Percentiles rank a stretch among this genome's conserved stretches.
Conservation (phyloP, 2,329 filamentous ascomycete genomes). For the Myotisia sp. region DNA sequence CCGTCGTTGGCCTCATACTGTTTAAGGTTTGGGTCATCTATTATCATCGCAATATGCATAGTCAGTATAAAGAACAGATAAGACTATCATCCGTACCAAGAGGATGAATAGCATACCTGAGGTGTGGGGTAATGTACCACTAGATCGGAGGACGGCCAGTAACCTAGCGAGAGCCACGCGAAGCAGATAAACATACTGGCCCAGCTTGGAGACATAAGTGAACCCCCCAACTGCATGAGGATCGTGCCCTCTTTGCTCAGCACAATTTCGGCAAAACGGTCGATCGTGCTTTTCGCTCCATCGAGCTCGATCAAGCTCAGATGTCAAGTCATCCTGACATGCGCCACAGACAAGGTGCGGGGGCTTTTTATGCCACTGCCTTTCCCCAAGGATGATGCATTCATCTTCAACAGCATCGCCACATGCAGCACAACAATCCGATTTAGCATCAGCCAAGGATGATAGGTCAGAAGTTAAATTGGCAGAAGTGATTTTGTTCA, state of each 20-base stretch:
- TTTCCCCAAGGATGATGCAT: constrained; percentile 60
- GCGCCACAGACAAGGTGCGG: constrained; percentile 55
- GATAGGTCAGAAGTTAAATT: constrained; percentile 53
- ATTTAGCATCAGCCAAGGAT: constrained; percentile 56
- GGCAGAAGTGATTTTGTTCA: constrained; percentile 54
- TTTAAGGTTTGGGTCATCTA: constrained; percentile 54
- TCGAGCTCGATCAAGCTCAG: constrained; percentile 52
- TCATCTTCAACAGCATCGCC: constrained; percentile 86
- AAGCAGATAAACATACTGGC: constrained; percentile 88
- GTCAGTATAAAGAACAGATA: constrained; percentile 9
- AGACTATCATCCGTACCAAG: neutral
- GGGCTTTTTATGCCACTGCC: constrained; percentile 62
- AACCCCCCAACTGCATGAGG: constrained; percentile 49
- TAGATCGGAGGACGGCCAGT: constrained; percentile 71
- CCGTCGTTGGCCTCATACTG: constrained; percentile 55
- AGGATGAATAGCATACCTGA: constrained; percentile 37
- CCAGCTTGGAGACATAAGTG: constrained; percentile 64
- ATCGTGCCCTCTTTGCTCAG: constrained; percentile 33
- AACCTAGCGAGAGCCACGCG: constrained; percentile 81
- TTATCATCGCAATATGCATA: constrained; percentile 6
- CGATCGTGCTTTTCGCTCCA: constrained; percentile 55
- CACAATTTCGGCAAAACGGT: constrained; percentile 58
- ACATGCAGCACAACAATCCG: constrained; percentile 73
- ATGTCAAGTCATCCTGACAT: constrained; percentile 60
- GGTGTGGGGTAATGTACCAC: constrained; percentile 62